Evolutionary conservation across 2,329 filamentous ascomycete species (phyloP), one percentile per base, ranked within the genome.

Genomic region (Trichoderma sp.): DNA sequence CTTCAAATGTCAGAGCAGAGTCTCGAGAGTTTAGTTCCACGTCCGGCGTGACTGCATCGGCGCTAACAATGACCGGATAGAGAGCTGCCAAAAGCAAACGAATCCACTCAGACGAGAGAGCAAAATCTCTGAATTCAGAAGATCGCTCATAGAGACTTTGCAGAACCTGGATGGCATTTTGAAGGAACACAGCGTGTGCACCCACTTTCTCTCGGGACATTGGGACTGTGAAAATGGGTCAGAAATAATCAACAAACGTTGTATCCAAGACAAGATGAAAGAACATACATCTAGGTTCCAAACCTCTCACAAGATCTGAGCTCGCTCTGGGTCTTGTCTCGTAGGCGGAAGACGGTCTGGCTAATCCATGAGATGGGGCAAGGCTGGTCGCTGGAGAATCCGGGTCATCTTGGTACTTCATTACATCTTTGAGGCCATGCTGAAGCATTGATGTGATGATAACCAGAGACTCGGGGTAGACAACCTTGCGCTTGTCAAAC

Each of bases 381-480:
- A 69, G 53, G 14, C 19, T 60, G 5, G 69, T 76, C 2, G 74
- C 73, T 2, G 88, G 86, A 0, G 87, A 89, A 63, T 87, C 84
- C 0, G 87, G 84, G 71, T 89, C 86, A 67, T 87, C 85, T 72
- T 89, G 87, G 31, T 88, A 84, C 71, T 86, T 87, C 64, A 90
- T 83, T 7, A 92, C 83, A 68, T 91, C 88, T 71, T 92, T 91
- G 27, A 98, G 79, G 0, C 94, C 95, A 76, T 92, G 90, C 76
- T 96, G 92, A 2, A 99, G 82, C 94, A 99, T 96, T 0, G 90
- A 88, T 5, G 89, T 90, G 57, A 99, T 91, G 13, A 97, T 90
- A 0, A 91, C 86, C 29, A 97, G 82, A 7, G 93, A 88, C 69
- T 96, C 94, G 0, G 93, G 89, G 75, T 93, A 92, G 0, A 87